phyloP scores from a whole-genome alignment of 2,329 filamentous ascomycete genomes.

The Talaromyces sp. region DNA sequence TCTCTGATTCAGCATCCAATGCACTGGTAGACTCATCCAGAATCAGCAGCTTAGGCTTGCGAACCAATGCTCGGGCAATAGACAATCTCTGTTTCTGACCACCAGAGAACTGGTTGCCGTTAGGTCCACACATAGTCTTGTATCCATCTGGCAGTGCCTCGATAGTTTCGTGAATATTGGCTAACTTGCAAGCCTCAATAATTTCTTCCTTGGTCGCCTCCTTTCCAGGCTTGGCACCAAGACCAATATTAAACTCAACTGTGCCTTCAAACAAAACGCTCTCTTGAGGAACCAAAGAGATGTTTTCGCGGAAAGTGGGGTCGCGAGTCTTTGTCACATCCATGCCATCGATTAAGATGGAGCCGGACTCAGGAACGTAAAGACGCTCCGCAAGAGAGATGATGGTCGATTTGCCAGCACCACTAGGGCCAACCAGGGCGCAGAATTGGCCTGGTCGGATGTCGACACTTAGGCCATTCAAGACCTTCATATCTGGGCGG shows the following conservation, averaged over 20 bases:
- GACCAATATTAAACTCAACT: slow-evolving; percentile 51
- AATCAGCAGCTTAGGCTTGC: slow-evolving; percentile 59
- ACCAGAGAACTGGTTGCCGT: slow-evolving; percentile 56
- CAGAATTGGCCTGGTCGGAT: slow-evolving; percentile 50
- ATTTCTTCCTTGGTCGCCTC: slow-evolving; percentile 64
- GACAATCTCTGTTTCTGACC: slow-evolving; percentile 62
- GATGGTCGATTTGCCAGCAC: slow-evolving; percentile 69
- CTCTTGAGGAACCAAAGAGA: slow-evolving; percentile 53
- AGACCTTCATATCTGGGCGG: slow-evolving; percentile 61
- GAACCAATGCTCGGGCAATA: slow-evolving; percentile 60
- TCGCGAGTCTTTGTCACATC: slow-evolving; percentile 47
- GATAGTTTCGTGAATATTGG: slow-evolving; percentile 72
- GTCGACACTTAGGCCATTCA: slow-evolving; percentile 59
- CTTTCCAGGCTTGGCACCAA: slow-evolving; percentile 55
- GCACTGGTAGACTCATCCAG: slow-evolving; percentile 65
- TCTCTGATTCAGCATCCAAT: slow-evolving; percentile 58
- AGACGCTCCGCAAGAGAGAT: slow-evolving; percentile 60
- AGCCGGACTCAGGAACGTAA: slow-evolving; percentile 55
- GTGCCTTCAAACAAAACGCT: slow-evolving; percentile 53
- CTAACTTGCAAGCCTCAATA: slow-evolving; percentile 66
- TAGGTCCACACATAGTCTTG: slow-evolving; percentile 55
- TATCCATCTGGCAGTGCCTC: slow-evolving; percentile 63
- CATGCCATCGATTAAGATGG: slow-evolving; percentile 55
- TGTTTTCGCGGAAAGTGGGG: slow-evolving; percentile 46
- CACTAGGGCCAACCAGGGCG: slow-evolving; percentile 67